Percentiles rank a stretch among this genome's conserved stretches.
Evolutionary conservation across 2,329 filamentous ascomycete genomes (phyloP).

Genomic region (Aureobasidium pullulans): DNA sequence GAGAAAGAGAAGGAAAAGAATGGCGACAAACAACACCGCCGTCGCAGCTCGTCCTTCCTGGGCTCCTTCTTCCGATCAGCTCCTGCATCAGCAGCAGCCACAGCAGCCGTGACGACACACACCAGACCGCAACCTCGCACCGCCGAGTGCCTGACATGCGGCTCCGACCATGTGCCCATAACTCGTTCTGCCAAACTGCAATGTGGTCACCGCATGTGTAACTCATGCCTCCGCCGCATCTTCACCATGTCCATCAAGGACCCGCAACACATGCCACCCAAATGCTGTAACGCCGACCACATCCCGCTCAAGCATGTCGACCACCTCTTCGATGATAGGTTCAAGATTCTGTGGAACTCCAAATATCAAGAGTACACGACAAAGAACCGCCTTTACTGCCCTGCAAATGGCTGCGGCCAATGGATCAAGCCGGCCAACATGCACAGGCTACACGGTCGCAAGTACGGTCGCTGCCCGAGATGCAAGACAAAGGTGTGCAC

Average conservation of each 20-base stretch:
- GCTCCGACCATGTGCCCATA: slow-evolving; percentile 57
- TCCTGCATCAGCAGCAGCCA: slow-evolving; percentile 13
- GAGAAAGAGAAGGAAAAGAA: background rate
- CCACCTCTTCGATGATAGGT: slow-evolving; percentile 61
- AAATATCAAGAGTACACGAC: slow-evolving; percentile 72
- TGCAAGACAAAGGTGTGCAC: slow-evolving; percentile 72
- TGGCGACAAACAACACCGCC: background rate
- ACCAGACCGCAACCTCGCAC: slow-evolving; percentile 12
- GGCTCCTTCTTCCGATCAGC: slow-evolving; percentile 20
- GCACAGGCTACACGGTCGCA: slow-evolving; percentile 49
- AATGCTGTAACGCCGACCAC: slow-evolving; percentile 65
- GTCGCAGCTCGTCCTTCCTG: slow-evolving; percentile 16
- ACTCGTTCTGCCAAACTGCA: slow-evolving; percentile 62
- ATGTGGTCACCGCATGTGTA: slow-evolving; percentile 77
- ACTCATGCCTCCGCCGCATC: slow-evolving; percentile 63
- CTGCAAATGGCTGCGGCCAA: slow-evolving; percentile 62
- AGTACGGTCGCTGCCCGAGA: slow-evolving; percentile 60
- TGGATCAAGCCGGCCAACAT: slow-evolving; percentile 72
- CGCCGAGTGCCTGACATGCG: slow-evolving; percentile 64
- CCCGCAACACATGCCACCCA: slow-evolving; percentile 75
- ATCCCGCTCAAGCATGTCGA: slow-evolving; percentile 74
- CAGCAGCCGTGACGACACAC: background rate
- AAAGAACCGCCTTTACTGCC: slow-evolving; percentile 70
- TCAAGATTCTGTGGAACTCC: slow-evolving; percentile 73
- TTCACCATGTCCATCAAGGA: slow-evolving; percentile 72